These are phyloP conservation scores for Athelia sp. DNA, from an alignment of 1,284 basidiomycete genomes.

Conservation along the genomic window DNA sequence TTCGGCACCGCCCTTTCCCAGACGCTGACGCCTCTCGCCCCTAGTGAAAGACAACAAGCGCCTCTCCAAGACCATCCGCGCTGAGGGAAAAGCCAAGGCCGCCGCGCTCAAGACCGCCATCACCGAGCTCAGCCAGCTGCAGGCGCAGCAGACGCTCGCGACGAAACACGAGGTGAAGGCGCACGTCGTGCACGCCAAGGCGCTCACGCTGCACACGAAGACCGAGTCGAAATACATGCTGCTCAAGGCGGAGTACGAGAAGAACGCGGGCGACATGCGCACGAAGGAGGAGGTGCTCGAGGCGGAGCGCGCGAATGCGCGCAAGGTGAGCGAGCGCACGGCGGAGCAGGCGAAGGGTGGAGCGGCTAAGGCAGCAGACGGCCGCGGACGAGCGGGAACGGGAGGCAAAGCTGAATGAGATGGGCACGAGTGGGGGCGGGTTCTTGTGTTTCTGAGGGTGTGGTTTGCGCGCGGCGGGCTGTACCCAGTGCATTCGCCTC, in stretches of 20 bases:
- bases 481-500: too few relatives aligned
- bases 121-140: slow-evolving; percentile 45
- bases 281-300: not conserved
- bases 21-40: too few relatives aligned
- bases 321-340: not conserved
- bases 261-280: not conserved
- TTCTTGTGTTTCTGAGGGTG: too few relatives aligned
- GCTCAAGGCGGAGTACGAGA: slow-evolving; percentile 42
- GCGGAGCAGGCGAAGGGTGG: not conserved
- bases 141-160: slow-evolving; percentile 46
- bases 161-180: slow-evolving; percentile 27
- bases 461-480: too few relatives aligned
- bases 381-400: too few relatives aligned
- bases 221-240: slow-evolving; percentile 42
- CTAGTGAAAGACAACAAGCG: slow-evolving; percentile 43
- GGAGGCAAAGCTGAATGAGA: too few relatives aligned
- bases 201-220: slow-evolving; percentile 42
- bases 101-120: slow-evolving; percentile 39
- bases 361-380: not conserved
- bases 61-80: slow-evolving; percentile 47
- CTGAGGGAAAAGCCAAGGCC: slow-evolving; percentile 49
- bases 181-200: slow-evolving; percentile 40
- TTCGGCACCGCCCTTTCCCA: slow-evolving; percentile 1
- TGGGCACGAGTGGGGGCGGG: too few relatives aligned
- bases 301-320: not conserved